Percentiles rank a stretch among this genome's conserved stretches.
These are phyloP conservation scores for Krasilnikovozyma curviuscula DNA, from an alignment of 768 basidiomycete genomes.

Conservation along the genomic window DNA sequence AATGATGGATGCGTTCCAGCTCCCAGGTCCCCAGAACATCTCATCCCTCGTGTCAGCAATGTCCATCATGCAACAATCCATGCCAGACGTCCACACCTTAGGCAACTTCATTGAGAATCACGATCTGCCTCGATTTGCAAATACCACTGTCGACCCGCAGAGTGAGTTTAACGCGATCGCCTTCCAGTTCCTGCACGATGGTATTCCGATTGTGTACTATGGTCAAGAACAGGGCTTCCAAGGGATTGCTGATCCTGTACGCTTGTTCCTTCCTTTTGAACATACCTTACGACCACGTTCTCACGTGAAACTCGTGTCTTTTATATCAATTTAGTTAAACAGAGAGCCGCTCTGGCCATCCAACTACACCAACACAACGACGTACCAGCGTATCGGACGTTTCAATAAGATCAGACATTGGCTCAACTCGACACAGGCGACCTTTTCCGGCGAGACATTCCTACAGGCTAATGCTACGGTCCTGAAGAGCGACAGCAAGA, in stretches of 20 bases:
- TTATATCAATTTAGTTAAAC: conserved; percentile 44
- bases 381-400: conserved; percentile 40
- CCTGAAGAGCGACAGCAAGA: conserved; percentile 2
- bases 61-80: neutral
- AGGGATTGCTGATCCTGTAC: conserved; percentile 47
- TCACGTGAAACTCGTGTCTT: neutral
- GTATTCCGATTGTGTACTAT: conserved; percentile 67
- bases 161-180: conserved; percentile 56
- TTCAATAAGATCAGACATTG: conserved; percentile 36
- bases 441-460: conserved; percentile 5
- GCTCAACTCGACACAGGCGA: conserved; percentile 1
- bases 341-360: conserved; percentile 60
- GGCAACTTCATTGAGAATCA: conserved; percentile 70
- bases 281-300: neutral
- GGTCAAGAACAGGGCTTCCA: conserved; percentile 57
- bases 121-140: conserved; percentile 55
- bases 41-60: conserved; percentile 33
- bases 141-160: conserved; percentile 50
- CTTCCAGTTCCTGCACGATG: conserved; percentile 56
- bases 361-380: conserved; percentile 38
- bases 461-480: conserved; percentile 5
- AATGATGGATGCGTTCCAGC: conserved; percentile 43
- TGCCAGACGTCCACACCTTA: conserved; percentile 29
- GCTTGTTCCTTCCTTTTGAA: conserved; percentile 12
- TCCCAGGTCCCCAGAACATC: conserved; percentile 49